Evolutionary conservation across 345 rosid genomes (phyloP), one percentile per base, ranked within the genome.

Genomic region (Abelmoschus esculentus): DNA sequence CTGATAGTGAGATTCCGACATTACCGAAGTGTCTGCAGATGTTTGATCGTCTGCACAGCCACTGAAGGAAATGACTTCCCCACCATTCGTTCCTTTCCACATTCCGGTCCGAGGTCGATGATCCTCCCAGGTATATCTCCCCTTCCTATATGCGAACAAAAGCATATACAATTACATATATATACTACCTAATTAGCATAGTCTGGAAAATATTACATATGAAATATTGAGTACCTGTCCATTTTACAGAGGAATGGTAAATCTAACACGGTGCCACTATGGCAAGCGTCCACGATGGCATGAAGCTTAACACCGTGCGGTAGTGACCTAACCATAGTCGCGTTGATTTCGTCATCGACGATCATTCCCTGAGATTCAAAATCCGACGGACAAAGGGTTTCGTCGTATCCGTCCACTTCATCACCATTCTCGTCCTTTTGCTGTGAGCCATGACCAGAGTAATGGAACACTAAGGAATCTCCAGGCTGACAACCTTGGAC

Each of bases 81-180:
- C 97, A 15, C 98, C 98, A 58, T 82, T 88, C 31, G 97, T 91
- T 49, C 97, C 97, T 83, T 91, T 93, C 96, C 96, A 84, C 47
- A 50, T 75, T 26, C 97, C 98, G 5, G 92, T 75, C 68, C 77
- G 83, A 28, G 98, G 93, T 29, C 88, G 84, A 62, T 90, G 96
- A 70, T 93, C 96, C 78, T 86, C 97, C 98, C 98, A 93, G 0
- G 44, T 63, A 71, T 84, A 87, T 11, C 50, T 80, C 73, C 93
- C 93, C 1, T 19, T 57, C 74, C 98, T 90, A 62, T 8, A 68
- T 63, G 70, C 65, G 6, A 38, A 64, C 6, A 10, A 26, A 42
- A 62, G 1, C 28, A 36, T 34, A 34, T 34, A 34, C 36, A 4
- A 34, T 34, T 34, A 34, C 36, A 34, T 19, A 61, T 53, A 75